phyloP scores from a whole-genome alignment of 2,329 filamentous ascomycete genomes.

The Elsinoe perseae region DNA sequence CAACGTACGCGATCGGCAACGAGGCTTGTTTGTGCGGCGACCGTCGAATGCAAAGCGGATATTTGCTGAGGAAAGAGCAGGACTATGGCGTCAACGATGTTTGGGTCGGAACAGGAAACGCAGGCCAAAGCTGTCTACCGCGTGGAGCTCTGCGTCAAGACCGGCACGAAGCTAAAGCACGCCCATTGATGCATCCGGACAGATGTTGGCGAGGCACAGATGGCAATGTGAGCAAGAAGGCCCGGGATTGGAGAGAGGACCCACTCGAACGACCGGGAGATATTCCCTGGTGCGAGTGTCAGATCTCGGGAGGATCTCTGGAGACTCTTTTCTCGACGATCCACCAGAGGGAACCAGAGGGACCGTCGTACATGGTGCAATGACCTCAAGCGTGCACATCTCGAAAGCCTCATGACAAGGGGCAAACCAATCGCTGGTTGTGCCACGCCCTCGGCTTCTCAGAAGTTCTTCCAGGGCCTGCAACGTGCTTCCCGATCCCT shows the following conservation, averaged over 20 bases:
- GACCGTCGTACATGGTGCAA: background rate
- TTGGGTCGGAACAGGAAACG: background rate
- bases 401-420: background rate
- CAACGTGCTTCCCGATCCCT: conserved; percentile 5
- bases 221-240: background rate
- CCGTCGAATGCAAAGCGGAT: background rate
- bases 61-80: conserved; percentile 7
- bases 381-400: conserved; percentile 7
- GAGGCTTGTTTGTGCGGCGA: conserved; percentile 1
- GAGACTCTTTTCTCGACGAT: background rate
- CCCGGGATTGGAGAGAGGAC: background rate
- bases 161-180: conserved; percentile 11
- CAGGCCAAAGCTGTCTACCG: background rate
- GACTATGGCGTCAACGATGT: conserved; percentile 13
- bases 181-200: background rate
- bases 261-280: conserved; percentile 7
- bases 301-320: conserved; percentile 13
- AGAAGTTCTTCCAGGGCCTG: background rate
- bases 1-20: conserved; percentile 1
- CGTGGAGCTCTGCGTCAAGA: conserved; percentile 8
- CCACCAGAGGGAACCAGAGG: conserved; percentile 10
- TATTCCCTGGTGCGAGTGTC: background rate
- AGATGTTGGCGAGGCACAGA: background rate
- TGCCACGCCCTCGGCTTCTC: background rate
- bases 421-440: background rate